phyloP scores from a whole-genome alignment of 2,329 filamentous ascomycete genomes.

The Exophiala alcalophila region DNA sequence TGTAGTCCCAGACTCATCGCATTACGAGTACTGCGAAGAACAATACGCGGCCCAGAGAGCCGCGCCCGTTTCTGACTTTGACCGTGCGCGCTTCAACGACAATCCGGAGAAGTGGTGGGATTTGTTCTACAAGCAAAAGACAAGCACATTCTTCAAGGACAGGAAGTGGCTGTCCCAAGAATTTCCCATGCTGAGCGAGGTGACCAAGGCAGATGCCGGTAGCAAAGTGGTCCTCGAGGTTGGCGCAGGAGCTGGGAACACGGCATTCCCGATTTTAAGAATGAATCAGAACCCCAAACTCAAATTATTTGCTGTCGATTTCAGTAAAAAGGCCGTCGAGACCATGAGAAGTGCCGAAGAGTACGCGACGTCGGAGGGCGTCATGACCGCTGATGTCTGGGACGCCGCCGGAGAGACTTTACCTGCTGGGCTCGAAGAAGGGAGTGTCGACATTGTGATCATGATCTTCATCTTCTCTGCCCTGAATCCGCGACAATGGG shows the following conservation, averaged over 20 bases:
- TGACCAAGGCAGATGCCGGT: constrained; percentile 69
- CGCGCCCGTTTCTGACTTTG: constrained; percentile 86
- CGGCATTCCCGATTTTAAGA: constrained; percentile 83
- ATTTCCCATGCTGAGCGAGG: constrained; percentile 79
- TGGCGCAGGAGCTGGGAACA: constrained; percentile 93
- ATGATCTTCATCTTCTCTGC: constrained; percentile 98
- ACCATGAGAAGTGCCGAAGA: constrained; percentile 78
- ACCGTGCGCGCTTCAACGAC: constrained; percentile 83
- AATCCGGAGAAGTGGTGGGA: constrained; percentile 98
- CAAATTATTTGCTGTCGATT: constrained; percentile 91
- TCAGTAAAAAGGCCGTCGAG: constrained; percentile 90
- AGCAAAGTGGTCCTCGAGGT: constrained; percentile 77
- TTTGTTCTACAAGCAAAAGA: constrained; percentile 96
- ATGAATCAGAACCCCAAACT: constrained; percentile 79
- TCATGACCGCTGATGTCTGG: constrained; percentile 91
- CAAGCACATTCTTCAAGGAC: constrained; percentile 97
- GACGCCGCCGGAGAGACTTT: constrained; percentile 71
- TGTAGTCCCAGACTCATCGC: constrained; percentile 85
- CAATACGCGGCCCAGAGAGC: constrained; percentile 84
- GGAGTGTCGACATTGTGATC: constrained; percentile 84
- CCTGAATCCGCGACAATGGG: constrained; percentile 80
- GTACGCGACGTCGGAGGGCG: constrained; percentile 59
- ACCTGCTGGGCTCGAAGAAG: constrained; percentile 72
- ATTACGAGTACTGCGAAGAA: constrained; percentile 77
- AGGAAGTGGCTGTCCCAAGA: constrained; percentile 96